Percentiles rank a stretch among this genome's conserved stretches.
Evolutionary conservation across 768 basidiomycete species (phyloP).

Genomic region (Lepiota brunneoincarnata): DNA sequence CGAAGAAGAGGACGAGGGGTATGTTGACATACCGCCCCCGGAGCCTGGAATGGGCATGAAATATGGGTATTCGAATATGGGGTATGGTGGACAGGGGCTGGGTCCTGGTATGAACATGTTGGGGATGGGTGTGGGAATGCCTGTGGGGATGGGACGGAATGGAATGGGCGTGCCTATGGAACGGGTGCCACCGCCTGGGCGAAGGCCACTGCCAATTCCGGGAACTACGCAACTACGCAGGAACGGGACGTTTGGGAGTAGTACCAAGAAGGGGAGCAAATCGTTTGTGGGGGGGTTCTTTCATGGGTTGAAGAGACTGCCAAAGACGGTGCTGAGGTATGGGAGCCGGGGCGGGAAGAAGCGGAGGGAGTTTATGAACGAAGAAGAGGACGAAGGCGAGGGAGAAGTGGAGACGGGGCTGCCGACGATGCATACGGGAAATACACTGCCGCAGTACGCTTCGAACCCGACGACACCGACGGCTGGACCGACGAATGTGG

Average conservation of each 20-base stretch:
- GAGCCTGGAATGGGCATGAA: too few species aligned
- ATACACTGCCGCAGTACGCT: background rate
- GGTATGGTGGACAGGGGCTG: too few species aligned
- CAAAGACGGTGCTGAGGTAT: slow-evolving; percentile 8
- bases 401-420: background rate
- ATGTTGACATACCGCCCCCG: background rate
- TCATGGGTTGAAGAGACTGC: slow-evolving; percentile 7
- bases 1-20: slow-evolving; percentile 4
- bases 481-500: background rate
- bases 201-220: slow-evolving; percentile 5
- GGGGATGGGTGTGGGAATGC: slow-evolving; percentile 1
- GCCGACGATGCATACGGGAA: background rate
- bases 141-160: slow-evolving; percentile 6
- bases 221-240: background rate
- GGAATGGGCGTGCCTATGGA: slow-evolving; percentile 9
- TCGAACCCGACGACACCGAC: slow-evolving; percentile 7
- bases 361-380: background rate
- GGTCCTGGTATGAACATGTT: too few species aligned
- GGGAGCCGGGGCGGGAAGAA: slow-evolving; percentile 1
- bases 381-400: background rate
- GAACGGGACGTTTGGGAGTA: background rate
- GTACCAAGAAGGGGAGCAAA: background rate
- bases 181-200: background rate
- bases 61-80: too few species aligned
- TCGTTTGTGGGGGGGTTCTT: slow-evolving; percentile 9